Evolutionary conservation across 306 rosid genomes (phyloP).

Genomic region (Vicia sativa): DNA sequence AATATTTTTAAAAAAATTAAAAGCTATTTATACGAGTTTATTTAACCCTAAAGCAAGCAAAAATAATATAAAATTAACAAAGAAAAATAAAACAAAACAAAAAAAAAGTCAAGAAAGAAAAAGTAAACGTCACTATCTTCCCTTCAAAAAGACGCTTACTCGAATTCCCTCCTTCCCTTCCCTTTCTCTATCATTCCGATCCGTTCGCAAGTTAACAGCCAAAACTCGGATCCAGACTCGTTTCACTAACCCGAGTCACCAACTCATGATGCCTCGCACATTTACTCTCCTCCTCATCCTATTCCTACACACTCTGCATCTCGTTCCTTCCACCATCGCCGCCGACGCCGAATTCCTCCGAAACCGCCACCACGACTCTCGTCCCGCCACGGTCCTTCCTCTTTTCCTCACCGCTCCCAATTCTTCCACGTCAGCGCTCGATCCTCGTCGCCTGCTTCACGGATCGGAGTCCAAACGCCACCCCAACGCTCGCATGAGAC

Average conservation of each 20-base stretch:
- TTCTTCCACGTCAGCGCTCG: slow-evolving; percentile 43
- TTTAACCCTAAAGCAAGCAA: too few species aligned
- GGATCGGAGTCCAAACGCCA: slow-evolving; percentile 58
- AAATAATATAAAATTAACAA: too few species aligned
- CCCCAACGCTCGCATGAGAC: slow-evolving; percentile 89
- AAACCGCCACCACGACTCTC: slow-evolving; percentile 42
- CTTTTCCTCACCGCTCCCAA: slow-evolving; percentile 61
- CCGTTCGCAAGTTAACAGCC: slow-evolving; percentile 16
- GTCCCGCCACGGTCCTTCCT: slow-evolving; percentile 74
- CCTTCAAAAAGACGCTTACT: slow-evolving; percentile 4
- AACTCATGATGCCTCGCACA: slow-evolving; percentile 58
- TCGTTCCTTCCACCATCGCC: slow-evolving; percentile 28
- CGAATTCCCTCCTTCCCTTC: slow-evolving; percentile 24
- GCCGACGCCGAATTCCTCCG: slow-evolving; percentile 42
- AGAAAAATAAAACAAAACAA: too few species aligned
- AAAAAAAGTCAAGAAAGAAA: background rate
- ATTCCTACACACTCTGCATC: slow-evolving; percentile 23
- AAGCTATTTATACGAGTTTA: too few species aligned
- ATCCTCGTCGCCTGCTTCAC: slow-evolving; percentile 67
- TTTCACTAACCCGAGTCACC: slow-evolving; percentile 39
- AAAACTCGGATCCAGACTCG: slow-evolving; percentile 38
- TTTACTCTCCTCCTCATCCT: slow-evolving; percentile 36
- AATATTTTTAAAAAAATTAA: too few species aligned
- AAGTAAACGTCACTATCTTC: background rate
- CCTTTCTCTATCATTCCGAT: slow-evolving; percentile 25